Conservation (phyloP, 805 yeast species). For the Spathaspora arborariae region DNA sequence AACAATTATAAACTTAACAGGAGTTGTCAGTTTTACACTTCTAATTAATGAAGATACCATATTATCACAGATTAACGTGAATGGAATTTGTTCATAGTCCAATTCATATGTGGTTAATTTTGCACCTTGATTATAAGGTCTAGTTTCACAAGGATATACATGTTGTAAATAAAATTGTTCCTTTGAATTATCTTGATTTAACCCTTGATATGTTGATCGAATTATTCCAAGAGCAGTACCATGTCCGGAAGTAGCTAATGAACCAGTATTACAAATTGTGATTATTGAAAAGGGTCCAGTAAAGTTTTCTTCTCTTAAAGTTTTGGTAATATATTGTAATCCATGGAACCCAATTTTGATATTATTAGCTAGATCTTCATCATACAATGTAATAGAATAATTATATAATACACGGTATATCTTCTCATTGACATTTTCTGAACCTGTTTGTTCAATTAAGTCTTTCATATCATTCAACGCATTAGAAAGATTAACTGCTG, state of each 20-base stretch:
- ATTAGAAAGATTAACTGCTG: conserved; percentile 88
- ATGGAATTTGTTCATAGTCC: conserved; percentile 80
- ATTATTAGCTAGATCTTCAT: conserved; percentile 78
- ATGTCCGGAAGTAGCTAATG: conserved; percentile 94
- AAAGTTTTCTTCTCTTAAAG: conserved; percentile 45
- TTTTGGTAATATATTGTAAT: conserved; percentile 54
- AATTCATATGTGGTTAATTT: conserved; percentile 89
- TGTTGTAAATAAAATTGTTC: conserved; percentile 53
- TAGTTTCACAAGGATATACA: conserved; percentile 86
- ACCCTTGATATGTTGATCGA: conserved; percentile 57
- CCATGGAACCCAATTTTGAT: conserved; percentile 78
- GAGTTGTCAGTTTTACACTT: conserved; percentile 38
- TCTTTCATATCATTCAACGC: conserved; percentile 55
- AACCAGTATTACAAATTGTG: conserved; percentile 95
- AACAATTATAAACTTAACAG: conserved; percentile 83
- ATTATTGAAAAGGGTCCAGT: conserved; percentile 72
- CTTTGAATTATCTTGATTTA: conserved; percentile 23
- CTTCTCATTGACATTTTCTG: conserved; percentile 21
- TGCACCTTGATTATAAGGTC: conserved; percentile 97
- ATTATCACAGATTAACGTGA: conserved; percentile 84
- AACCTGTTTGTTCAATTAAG: conserved; percentile 16
- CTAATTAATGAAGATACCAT: conserved; percentile 79
- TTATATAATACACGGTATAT: conserved; percentile 31
- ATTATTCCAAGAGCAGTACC: conserved; percentile 96
- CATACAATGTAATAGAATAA: conserved; percentile 56